phyloP scores from a whole-genome alignment of 345 rosid genomes.

The Populus ilicifolia region DNA sequence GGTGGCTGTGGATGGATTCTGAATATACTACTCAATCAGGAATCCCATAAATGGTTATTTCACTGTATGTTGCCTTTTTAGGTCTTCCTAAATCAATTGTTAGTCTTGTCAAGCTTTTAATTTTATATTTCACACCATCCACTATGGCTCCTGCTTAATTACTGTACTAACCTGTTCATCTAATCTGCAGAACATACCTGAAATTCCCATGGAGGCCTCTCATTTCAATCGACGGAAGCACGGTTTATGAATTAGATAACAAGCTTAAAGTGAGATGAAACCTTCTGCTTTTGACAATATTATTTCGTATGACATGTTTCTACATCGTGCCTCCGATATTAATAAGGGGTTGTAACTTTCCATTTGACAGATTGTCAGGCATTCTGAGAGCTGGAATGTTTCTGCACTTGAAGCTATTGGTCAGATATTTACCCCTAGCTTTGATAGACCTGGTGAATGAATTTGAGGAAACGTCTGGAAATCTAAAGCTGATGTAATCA shows the following conservation, averaged over 20 bases:
- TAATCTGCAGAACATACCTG: constrained; percentile 67
- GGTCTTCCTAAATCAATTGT: too few species aligned
- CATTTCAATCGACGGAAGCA: constrained; percentile 16
- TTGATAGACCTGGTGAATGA: constrained; percentile 17
- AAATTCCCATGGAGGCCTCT: constrained; percentile 33
- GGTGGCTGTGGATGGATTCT: background rate
- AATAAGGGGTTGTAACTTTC: background rate
- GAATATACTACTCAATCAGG: background rate
- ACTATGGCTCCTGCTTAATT: background rate
- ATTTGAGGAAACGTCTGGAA: constrained; percentile 1
- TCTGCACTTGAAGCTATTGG: constrained; percentile 70
- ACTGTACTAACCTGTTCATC: background rate
- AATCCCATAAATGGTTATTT: background rate
- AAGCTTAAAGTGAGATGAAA: constrained; percentile 38
- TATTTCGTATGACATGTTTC: background rate
- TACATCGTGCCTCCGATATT: background rate
- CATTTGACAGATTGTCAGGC: constrained; percentile 53
- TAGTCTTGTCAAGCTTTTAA: background rate
- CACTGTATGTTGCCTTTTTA: too few species aligned
- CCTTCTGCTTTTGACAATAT: background rate
- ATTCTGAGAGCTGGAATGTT: constrained; percentile 79
- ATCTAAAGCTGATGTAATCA: background rate
- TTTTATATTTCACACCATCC: background rate
- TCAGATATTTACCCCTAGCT: constrained; percentile 61
- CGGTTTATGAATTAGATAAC: constrained; percentile 10